Conservation (phyloP, 1,139 yeast species). For the Scheffersomyces insectosa region DNA sequence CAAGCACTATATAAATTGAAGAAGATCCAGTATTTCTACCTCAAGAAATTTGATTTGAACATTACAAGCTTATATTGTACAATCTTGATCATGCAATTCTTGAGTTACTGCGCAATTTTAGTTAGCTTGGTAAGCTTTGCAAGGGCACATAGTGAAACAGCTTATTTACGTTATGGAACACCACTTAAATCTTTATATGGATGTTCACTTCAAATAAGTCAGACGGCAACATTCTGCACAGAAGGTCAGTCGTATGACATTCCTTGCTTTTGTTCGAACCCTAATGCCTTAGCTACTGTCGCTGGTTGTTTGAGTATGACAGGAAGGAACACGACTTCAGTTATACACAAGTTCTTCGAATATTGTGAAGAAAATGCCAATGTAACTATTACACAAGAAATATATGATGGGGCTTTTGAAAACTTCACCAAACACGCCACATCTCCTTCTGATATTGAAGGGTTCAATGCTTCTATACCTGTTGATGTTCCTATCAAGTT, state of each 20-base stretch:
- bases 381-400: constrained; percentile 15
- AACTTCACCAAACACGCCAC: constrained; percentile 20
- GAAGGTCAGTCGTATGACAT: constrained; percentile 2
- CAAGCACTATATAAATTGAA: constrained; percentile 1
- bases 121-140: too few relatives aligned
- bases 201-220: constrained; percentile 17
- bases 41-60: neutral
- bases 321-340: constrained; percentile 2
- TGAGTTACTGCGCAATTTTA: too few relatives aligned
- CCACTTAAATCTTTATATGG: constrained; percentile 11
- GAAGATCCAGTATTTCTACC: constrained; percentile 4
- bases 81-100: neutral
- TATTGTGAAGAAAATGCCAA: constrained; percentile 12
- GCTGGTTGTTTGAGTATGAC: constrained; percentile 11
- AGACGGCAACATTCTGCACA: constrained; percentile 16
- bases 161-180: constrained; percentile 10
- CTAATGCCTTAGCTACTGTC: constrained; percentile 14
- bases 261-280: constrained; percentile 13
- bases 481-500: constrained; percentile 25
- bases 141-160: constrained; percentile 3
- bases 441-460: constrained; percentile 17
- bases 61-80: constrained; percentile 3
- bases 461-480: constrained; percentile 21
- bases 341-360: neutral
- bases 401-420: constrained; percentile 16